Base-by-base conservation (phyloP, 257 asterid species). In the Gardenia jasminoides region DNA sequence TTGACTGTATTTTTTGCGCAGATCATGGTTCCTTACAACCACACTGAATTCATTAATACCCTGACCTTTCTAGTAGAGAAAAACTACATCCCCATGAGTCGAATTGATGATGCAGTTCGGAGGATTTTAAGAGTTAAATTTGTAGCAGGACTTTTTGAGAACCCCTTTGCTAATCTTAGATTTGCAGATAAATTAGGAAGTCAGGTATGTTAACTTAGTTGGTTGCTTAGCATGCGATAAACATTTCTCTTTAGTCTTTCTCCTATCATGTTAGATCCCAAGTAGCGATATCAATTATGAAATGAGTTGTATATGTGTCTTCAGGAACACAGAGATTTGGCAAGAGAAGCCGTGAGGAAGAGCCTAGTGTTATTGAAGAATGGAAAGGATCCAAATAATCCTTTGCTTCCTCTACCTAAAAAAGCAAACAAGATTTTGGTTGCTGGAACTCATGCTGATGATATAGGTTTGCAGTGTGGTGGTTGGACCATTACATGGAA, bases 401-500 rank as follows among this genome's bases (percentile, higher is more conserved):
- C 80, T 28, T 33, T 82, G 2, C 68, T 82, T 62, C 85, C 85
- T 72, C 85, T 82, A 30, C 78, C 78, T 0, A 82, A 79, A 68
- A 82, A 82, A 31, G 74, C 52, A 31, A 7, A 46, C 11, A 68
- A 71, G 67, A 74, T 82, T 41, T 72, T 82, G 7, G 83, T 82
- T 17, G 80, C 83, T 46, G 85, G 85, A 76, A 75, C 33, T 71
- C 85, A 82, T 48, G 83, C 15, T 24, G 13, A 61, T 61, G 67
- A 61, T 24, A 24, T 61, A 61, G 56, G 93, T n/a, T 79, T 80
- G 80, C 96, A 91, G 66, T 88, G 93, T 80, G 93, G 93, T 48
- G 93, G 96, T 31, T 89, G 89, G 91, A 85, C 92, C 16, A 89
- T 91, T 48, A 83, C 85, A 71, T 91, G 93, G 96, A 90, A 84